Conservation (phyloP, 371 early-diverging fungal species). For the Parasitella parasitica region DNA sequence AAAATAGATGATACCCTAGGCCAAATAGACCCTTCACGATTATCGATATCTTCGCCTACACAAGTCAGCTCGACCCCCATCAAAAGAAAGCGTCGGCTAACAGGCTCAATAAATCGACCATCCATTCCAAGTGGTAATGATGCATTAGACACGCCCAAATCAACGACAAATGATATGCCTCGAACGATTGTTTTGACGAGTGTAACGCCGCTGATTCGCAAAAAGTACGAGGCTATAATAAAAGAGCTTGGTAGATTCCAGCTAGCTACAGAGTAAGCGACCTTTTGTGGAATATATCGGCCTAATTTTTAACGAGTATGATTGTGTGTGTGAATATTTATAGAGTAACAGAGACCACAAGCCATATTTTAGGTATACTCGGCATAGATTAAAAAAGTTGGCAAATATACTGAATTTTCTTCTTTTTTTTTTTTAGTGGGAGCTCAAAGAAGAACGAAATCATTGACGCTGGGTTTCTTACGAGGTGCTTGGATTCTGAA, state of each 20-base stretch:
- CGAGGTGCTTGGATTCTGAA: constrained; percentile 15
- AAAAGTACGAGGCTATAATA: constrained; percentile 14
- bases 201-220: constrained; percentile 10
- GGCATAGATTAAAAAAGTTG: background rate
- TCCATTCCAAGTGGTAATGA: background rate
- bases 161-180: background rate
- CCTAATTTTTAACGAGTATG: background rate
- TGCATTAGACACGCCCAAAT: background rate
- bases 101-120: constrained; percentile 2
- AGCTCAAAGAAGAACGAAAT: constrained; percentile 15
- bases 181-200: constrained; percentile 29
- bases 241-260: constrained; percentile 18
- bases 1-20: background rate
- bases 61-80: background rate
- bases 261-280: constrained; percentile 26
- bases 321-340: background rate
- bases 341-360: constrained; percentile 23
- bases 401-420: too few species aligned
- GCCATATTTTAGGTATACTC: constrained; percentile 14
- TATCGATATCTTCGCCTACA: background rate
- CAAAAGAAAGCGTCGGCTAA: constrained; percentile 11
- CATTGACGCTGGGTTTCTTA: constrained; percentile 7
- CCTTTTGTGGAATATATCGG: background rate
- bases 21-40: background rate
- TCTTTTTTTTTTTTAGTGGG: constrained; percentile 11